Evolutionary conservation across 345 rosid genomes (phyloP).

Genomic region (Salix brachista): DNA sequence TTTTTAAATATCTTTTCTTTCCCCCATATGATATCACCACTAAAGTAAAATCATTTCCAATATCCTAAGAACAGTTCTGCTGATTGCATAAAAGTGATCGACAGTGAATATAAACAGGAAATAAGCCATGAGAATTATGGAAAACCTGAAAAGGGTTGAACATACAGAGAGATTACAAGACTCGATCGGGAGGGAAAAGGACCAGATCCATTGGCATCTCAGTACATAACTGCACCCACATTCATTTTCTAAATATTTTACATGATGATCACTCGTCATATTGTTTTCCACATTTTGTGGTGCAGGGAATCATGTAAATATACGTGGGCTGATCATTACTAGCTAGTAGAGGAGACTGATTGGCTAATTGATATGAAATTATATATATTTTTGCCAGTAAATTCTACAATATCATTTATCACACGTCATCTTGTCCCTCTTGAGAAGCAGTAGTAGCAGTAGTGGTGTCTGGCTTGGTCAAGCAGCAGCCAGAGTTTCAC

Average conservation of each 20-base stretch:
- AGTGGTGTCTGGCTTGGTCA: conserved; percentile 2
- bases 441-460: not conserved
- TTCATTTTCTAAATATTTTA: not conserved
- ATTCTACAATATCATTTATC: not conserved
- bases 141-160: not conserved
- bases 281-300: not conserved
- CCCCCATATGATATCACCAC: not conserved
- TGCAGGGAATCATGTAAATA: not conserved
- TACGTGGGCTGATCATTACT: not conserved
- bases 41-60: not conserved
- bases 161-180: not conserved
- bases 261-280: not conserved
- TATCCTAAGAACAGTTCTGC: not conserved
- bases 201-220: not conserved
- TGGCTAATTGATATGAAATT: not conserved
- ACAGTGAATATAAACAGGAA: not conserved
- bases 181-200: not conserved
- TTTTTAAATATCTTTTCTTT: not conserved
- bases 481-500: conserved; percentile 31
- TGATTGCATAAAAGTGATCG: not conserved
- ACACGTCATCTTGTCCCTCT: not conserved
- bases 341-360: not conserved
- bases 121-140: not conserved
- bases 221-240: not conserved
- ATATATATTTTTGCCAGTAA: not conserved